Conservation (phyloP, 495 filamentous ascomycete species). For the Xylaria flabelliformis region DNA sequence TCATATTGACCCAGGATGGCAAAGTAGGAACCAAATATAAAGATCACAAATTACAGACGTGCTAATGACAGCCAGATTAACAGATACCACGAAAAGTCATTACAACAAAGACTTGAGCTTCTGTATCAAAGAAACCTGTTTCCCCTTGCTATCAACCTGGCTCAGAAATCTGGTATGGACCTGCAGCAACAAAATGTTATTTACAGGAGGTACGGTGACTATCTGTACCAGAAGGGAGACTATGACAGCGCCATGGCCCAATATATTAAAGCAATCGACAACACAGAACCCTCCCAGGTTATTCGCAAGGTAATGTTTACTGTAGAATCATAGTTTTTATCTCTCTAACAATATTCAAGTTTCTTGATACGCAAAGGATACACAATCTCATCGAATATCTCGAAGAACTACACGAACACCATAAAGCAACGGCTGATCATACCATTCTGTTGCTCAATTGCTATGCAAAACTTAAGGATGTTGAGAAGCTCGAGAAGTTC, state of each 20-base stretch:
- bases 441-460: conserved; percentile 95
- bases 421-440: conserved; percentile 93
- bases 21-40: conserved; percentile 63
- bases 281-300: conserved; percentile 91
- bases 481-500: conserved; percentile 91
- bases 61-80: conserved; percentile 63
- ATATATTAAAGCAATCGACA: conserved; percentile 94
- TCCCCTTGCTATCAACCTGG: conserved; percentile 88
- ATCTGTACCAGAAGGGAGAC: conserved; percentile 91
- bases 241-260: conserved; percentile 98
- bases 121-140: conserved; percentile 94
- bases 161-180: conserved; percentile 85
- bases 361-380: conserved; percentile 93
- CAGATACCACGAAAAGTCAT: conserved; percentile 88
- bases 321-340: not conserved
- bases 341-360: conserved; percentile 56
- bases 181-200: conserved; percentile 84
- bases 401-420: conserved; percentile 94
- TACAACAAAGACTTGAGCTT: conserved; percentile 91
- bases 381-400: conserved; percentile 98
- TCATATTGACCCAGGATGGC: conserved; percentile 84
- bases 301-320: conserved; percentile 74
- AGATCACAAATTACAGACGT: not conserved
- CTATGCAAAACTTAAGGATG: conserved; percentile 96
- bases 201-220: conserved; percentile 92